Conservation (phyloP, 2,329 filamentous ascomycete species). For the Colletotrichum acutatum region DNA sequence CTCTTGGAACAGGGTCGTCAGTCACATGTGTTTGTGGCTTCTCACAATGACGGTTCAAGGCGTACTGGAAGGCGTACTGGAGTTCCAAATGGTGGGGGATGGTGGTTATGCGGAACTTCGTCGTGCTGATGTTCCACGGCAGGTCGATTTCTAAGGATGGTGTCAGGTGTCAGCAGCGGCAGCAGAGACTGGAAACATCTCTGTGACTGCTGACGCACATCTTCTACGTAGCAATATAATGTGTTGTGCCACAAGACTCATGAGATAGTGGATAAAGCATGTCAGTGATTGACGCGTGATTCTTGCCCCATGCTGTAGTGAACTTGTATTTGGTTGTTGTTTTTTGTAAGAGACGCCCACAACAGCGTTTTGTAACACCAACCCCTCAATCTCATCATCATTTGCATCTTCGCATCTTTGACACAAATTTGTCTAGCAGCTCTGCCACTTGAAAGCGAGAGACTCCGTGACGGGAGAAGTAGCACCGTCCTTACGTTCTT, state of each 20-base stretch:
- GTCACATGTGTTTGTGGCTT: not conserved
- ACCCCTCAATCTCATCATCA: not conserved
- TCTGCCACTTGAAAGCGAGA: slow-evolving; percentile 24
- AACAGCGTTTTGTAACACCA: not conserved
- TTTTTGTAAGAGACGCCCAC: not conserved
- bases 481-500: slow-evolving; percentile 6
- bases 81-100: not conserved
- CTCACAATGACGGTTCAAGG: not conserved
- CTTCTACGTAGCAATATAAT: not conserved
- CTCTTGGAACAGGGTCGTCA: not conserved
- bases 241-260: not conserved
- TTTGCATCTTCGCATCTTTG: not conserved
- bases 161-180: not conserved
- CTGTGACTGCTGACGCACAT: not conserved
- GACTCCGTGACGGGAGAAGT: slow-evolving; percentile 27
- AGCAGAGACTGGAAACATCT: not conserved
- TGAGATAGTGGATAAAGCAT: not conserved
- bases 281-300: not conserved
- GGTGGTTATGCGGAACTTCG: not conserved
- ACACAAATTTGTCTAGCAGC: slow-evolving; percentile 3
- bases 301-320: not conserved
- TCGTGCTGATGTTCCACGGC: not conserved
- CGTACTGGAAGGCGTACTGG: not conserved
- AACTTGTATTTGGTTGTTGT: not conserved
- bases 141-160: not conserved